Percentiles rank a stretch among this genome's conserved stretches.
Conservation (phyloP, 1,284 basidiomycete species). For the Ustilago curta region DNA sequence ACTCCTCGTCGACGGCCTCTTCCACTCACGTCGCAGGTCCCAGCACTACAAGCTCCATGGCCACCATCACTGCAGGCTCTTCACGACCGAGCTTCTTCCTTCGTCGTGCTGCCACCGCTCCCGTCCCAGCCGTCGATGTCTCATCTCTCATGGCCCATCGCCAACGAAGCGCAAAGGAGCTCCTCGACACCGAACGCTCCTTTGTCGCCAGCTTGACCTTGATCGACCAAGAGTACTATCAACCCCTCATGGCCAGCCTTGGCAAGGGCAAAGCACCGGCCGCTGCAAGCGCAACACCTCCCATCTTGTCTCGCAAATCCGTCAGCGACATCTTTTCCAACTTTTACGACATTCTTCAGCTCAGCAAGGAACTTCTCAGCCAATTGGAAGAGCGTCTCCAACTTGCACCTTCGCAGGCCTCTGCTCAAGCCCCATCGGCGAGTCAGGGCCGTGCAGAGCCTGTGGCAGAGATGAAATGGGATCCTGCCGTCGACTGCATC, state of each 20-base stretch:
- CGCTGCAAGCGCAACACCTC: slow-evolving; percentile 76
- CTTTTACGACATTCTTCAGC: slow-evolving; percentile 89
- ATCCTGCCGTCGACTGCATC: slow-evolving; percentile 53
- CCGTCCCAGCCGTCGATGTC: slow-evolving; percentile 15
- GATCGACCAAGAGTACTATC: slow-evolving; percentile 64
- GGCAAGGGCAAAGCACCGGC: slow-evolving; percentile 69
- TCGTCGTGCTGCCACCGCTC: slow-evolving; percentile 39
- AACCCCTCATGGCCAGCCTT: slow-evolving; percentile 54
- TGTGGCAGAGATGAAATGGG: slow-evolving; percentile 40
- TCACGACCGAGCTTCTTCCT: slow-evolving; percentile 39
- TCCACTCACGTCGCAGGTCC: slow-evolving; percentile 27
- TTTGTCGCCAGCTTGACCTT: slow-evolving; percentile 61
- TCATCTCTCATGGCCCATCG: slow-evolving; percentile 41
- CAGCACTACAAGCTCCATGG: slow-evolving; percentile 26
- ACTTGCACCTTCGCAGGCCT: slow-evolving; percentile 70
- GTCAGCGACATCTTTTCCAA: slow-evolving; percentile 85
- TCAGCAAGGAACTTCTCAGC: slow-evolving; percentile 82
- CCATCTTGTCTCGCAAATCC: slow-evolving; percentile 78
- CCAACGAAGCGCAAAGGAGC: slow-evolving; percentile 51
- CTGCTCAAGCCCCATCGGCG: slow-evolving; percentile 68
- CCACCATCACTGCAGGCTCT: slow-evolving; percentile 43
- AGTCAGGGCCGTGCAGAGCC: slow-evolving; percentile 62
- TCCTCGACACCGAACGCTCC: slow-evolving; percentile 63
- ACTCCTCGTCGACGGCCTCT: slow-evolving; percentile 25
- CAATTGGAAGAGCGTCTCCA: slow-evolving; percentile 72